phyloP scores from a whole-genome alignment of 352 stramenopile species.

The Phytophthora quininea region DNA sequence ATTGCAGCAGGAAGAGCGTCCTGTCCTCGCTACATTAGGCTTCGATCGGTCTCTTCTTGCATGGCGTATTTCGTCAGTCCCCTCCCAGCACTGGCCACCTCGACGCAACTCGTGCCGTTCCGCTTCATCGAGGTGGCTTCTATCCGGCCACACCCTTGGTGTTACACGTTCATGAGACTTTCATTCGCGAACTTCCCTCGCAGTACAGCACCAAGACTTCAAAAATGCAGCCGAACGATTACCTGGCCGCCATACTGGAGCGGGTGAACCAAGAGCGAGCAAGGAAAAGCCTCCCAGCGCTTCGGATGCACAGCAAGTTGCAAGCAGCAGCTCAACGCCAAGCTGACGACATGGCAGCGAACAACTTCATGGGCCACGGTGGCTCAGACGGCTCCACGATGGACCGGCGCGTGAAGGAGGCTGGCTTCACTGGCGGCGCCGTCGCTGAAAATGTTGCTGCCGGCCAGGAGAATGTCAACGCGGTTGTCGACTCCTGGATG shows the following conservation, averaged over 20 bases:
- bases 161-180: no score
- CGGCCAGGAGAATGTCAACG: not conserved
- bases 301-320: not conserved
- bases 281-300: not conserved
- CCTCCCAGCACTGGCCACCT: no score
- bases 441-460: slow-evolving; percentile 1
- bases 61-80: no score
- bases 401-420: not conserved
- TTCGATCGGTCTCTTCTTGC: no score
- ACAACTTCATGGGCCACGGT: not conserved
- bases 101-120: no score
- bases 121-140: no score
- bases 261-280: not conserved
- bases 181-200: no score
- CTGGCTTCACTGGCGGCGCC: slow-evolving; percentile 35
- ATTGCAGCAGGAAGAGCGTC: no score
- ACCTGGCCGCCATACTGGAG: not conserved
- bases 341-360: not conserved
- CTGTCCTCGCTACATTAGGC: no score
- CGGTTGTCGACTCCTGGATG: not conserved
- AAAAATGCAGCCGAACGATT: slow-evolving; percentile 7
- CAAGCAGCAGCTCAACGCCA: not conserved
- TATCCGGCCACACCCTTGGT: no score
- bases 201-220: not conserved
- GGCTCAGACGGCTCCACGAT: not conserved